Evolutionary conservation across 352 stramenopile species (phyloP), one percentile per base, ranked within the genome.

Genomic region (Phytophthora melonis): DNA sequence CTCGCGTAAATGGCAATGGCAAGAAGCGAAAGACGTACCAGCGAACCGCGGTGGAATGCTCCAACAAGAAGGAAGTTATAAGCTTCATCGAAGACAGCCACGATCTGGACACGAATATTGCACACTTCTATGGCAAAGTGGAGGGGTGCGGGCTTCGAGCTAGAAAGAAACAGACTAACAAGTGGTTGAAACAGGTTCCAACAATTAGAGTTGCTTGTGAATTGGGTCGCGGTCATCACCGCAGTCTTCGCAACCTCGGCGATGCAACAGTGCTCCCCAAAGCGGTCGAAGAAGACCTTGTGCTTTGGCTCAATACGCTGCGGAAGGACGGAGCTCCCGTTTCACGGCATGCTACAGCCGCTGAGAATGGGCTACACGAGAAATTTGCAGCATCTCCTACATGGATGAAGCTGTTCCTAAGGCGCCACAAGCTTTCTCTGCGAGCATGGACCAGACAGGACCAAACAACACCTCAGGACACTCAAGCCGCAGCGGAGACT

Each of bases 11-110:
- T 60, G 54, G 54, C 1, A 30, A 27, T 6, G 54, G 54, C 30
- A 45, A 60, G 54, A 60, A 60, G 18, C 14, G 18, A n/a, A 60
- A 45, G 18, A 43, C 9, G 53, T 45, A 60, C 16, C 54, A 60
- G 14, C 25, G 54, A 19, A 45, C 30, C 13, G 14, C 25, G 9
- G 13, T 60, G 30, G 30, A 25, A 14, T 53, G 25, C 45, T 25
- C 45, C 7, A n/a, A 53, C 45, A 53, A 53, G 1, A 7, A 53
- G 45, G n/a, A 53, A 25, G 45, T 53, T 53, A 18, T 27, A 16
- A 53, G 11, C 10, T 27, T 23, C n/a, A 53, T 3, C 4, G 45
- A 53, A 53, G 39, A 4, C 39, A 10, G 45, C 18, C 45, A 53
- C 18, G 18, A 21, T 25, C 45, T 53, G 18, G 45, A 27, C 7